Base-by-base conservation (phyloP, 768 basidiomycete genomes). In the Lactarius trivialis region DNA sequence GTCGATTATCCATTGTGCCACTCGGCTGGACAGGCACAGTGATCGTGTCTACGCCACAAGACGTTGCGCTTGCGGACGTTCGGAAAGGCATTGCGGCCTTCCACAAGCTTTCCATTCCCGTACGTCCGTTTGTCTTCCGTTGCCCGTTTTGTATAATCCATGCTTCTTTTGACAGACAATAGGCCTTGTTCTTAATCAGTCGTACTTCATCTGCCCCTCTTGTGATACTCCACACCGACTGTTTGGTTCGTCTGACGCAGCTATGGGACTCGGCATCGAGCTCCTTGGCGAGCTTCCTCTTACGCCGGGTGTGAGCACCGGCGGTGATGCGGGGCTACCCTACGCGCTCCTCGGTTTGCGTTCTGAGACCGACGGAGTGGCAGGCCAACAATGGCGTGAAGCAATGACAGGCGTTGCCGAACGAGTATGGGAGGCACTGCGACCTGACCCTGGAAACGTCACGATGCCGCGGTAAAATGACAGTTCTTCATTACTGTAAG, bases 11-110 rank as follows among this genome's bases (percentile, higher is more conserved):
- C 14, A 12, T 36, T 36, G 36, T 2, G 36, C 45, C 14, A 19
- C 14, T 32, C 6, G 48, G 11, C 19, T 30, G 6, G 9, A 9
- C 68, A 98, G 95, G 93, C 12, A 85, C 92, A 0, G 86, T 99
- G 2, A 91, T 99, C 60, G 87, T 98, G 2, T 96, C 94, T 0
- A 98, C 96, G 7, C 95, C 96, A 0, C 96, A 99, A 72, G 90
- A 96, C 68, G 89, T 98, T 36, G 90, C 95, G 3, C 79, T 98
- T 5, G 80, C 90, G 5, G 96, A 98, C 71, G 93, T 93, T 1
- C 81, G 91, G 63, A 95, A 95, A 67, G 95, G 96, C 0, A 89
- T 98, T 26, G 81, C 87, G 8, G 96, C 96, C 92, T 87, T 98
- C 71, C 83, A 83, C 57, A 97, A 95, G 73, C 81, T 98, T 9